phyloP scores from a whole-genome alignment of 2,329 filamentous ascomycete genomes.

The Clathrospora elynae region DNA sequence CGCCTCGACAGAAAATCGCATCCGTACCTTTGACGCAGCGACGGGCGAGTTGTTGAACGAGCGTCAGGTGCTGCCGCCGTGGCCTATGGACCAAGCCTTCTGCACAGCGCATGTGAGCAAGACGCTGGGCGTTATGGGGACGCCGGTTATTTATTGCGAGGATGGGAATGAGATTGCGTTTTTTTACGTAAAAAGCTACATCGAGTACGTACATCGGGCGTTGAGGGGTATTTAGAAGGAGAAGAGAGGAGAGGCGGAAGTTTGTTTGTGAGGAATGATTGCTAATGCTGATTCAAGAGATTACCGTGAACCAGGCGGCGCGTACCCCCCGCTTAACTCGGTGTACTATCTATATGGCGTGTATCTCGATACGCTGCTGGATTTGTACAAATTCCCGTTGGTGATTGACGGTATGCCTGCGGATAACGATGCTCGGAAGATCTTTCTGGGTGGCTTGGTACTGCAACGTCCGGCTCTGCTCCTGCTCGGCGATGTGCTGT shows the following conservation, averaged over 20 bases:
- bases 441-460: constrained; percentile 59
- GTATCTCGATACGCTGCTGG: constrained; percentile 48
- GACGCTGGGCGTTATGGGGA: constrained; percentile 30
- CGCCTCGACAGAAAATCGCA: constrained; percentile 24
- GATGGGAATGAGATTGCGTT: constrained; percentile 40
- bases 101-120: constrained; percentile 18
- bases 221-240: too few relatives aligned
- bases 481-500: constrained; percentile 55
- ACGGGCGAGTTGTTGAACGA: constrained; percentile 23
- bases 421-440: constrained; percentile 55
- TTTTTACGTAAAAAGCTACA: constrained; percentile 37
- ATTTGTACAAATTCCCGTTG: constrained; percentile 54
- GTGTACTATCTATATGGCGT: constrained; percentile 51
- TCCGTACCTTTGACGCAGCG: constrained; percentile 26
- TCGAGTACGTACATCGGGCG: constrained; percentile 30
- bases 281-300: constrained; percentile 15
- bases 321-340: constrained; percentile 44
- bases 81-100: constrained; percentile 18
- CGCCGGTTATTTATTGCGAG: constrained; percentile 23
- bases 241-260: not conserved
- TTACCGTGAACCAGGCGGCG: constrained; percentile 31
- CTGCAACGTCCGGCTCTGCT: constrained; percentile 59
- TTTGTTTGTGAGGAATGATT: not conserved
- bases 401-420: constrained; percentile 55
- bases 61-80: constrained; percentile 20